Percentiles rank a stretch among this genome's conserved stretches.
phyloP scores from a whole-genome alignment of 2,329 filamentous ascomycete species.

The Aureobasidium sp. region DNA sequence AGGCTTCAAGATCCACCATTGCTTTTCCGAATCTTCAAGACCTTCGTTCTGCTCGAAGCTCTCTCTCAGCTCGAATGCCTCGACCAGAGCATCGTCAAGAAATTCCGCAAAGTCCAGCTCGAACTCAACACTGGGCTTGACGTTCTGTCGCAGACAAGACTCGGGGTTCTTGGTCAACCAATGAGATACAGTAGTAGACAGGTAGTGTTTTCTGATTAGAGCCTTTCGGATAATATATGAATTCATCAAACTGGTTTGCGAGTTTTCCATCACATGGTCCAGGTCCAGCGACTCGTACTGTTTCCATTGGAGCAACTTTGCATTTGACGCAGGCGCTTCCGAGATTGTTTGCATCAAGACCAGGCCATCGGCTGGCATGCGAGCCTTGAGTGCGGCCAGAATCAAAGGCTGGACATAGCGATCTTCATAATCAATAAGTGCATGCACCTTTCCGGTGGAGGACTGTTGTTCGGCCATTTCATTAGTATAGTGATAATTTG shows the following conservation, averaged over 20 bases:
- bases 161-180: conserved; percentile 79
- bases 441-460: not conserved
- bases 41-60: conserved; percentile 62
- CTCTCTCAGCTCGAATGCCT: conserved; percentile 72
- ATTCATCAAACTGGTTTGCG: conserved; percentile 62
- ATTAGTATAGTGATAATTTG: not conserved
- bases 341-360: conserved; percentile 43
- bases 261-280: conserved; percentile 57
- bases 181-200: conserved; percentile 71
- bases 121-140: conserved; percentile 74
- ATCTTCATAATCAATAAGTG: conserved; percentile 71
- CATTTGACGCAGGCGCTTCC: conserved; percentile 35
- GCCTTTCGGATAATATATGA: conserved; percentile 95
- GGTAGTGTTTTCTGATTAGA: conserved; percentile 90
- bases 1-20: conserved; percentile 88
- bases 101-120: conserved; percentile 97
- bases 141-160: conserved; percentile 58
- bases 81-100: conserved; percentile 82
- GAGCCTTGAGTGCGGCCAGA: conserved; percentile 56
- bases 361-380: conserved; percentile 43
- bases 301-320: conserved; percentile 64
- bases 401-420: conserved; percentile 83
- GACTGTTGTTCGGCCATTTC: not conserved
- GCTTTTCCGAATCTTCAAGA: conserved; percentile 34
- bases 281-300: conserved; percentile 87